Evolutionary conservation across 306 rosid species (phyloP).

Genomic region (Ormosia semicastrata): DNA sequence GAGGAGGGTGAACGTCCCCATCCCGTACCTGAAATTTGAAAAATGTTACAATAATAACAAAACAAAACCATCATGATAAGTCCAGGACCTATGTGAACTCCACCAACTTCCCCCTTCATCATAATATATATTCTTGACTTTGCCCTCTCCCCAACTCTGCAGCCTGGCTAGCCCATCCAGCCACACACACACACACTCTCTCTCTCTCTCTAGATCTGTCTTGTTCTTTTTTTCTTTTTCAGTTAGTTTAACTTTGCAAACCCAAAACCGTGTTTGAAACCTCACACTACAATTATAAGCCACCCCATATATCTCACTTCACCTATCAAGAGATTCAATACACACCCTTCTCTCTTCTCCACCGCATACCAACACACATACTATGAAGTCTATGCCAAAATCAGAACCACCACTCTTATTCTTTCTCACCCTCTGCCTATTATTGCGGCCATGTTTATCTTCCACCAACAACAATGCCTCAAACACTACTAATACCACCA

Average conservation of each 20-base stretch:
- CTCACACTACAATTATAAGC: conserved; percentile 29
- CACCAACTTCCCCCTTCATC: conserved; percentile 28
- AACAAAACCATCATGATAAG: not conserved
- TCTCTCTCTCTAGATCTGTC: not conserved
- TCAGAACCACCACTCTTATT: conserved; percentile 4
- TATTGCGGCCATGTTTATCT: not conserved
- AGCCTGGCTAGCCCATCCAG: conserved; percentile 26
- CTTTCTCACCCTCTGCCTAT: conserved; percentile 2
- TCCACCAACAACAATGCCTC: not conserved
- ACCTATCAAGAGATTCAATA: not conserved
- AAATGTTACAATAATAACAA: conserved; percentile 1
- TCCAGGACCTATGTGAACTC: conserved; percentile 29
- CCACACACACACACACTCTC: not conserved
- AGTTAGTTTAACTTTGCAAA: not conserved
- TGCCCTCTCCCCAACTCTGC: not conserved
- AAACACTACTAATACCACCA: not conserved
- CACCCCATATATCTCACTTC: conserved; percentile 29
- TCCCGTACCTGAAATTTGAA: conserved; percentile 1
- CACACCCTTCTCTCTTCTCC: not conserved
- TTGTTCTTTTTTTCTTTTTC: not conserved
- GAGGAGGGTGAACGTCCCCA: conserved; percentile 30
- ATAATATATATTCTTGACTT: conserved; percentile 28
- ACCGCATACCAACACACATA: not conserved
- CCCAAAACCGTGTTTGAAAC: conserved; percentile 38
- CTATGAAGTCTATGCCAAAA: conserved; percentile 25